Evolutionary conservation across 2,329 filamentous ascomycete genomes (phyloP), one percentile per base, ranked within the genome.

Genomic region (Dactylonectria macrodidyma): DNA sequence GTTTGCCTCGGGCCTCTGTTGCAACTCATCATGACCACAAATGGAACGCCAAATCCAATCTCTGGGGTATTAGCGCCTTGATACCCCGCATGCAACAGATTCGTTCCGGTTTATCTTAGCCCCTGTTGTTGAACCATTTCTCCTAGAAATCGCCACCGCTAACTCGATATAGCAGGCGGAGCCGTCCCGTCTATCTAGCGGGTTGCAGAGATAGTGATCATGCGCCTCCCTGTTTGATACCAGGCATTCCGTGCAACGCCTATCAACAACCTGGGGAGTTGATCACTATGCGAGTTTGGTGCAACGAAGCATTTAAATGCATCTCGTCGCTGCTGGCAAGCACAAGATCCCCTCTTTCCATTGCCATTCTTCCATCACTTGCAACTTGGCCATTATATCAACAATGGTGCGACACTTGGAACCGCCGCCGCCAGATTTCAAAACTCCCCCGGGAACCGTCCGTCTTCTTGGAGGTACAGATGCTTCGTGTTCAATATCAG

Each of bases 121-220:
- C 41, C 38, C 41, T 44, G 41, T n/a, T n/a, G 41, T 30, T 30
- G 26, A 30, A 30, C 26, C 26, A 5, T 30, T 7, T 5, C 7
- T 4, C 11, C 33, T 2, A 14, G 26, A 9, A 8, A 30, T 33
- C 24, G 62, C 62, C 62, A 64, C 41, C 54, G 48, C 65, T 67
- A 64, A 55, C 65, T 44, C 2, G 2, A 59, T 64, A 33, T 47
- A 55, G 65, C 50, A 67, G 55, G 34, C 65, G 59, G 65, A 55
- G 65, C 65, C 60, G 59, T 66, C 59, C 3, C 11, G 14, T 12
- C 6, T 26, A 33, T 16, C 12, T 26, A 2, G 19, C 34, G 3
- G 7, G 7, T 44, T n/a, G 6, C 41, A 44, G 14, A 19, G 41
- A 44, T 44, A 44, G 41, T 19, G 41, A 44, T 44, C 41, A 44